Percentiles rank a stretch among this genome's conserved stretches.
Evolutionary conservation across 2,329 filamentous ascomycete species (phyloP).

Genomic region (Microdochium trichocladiopsis): DNA sequence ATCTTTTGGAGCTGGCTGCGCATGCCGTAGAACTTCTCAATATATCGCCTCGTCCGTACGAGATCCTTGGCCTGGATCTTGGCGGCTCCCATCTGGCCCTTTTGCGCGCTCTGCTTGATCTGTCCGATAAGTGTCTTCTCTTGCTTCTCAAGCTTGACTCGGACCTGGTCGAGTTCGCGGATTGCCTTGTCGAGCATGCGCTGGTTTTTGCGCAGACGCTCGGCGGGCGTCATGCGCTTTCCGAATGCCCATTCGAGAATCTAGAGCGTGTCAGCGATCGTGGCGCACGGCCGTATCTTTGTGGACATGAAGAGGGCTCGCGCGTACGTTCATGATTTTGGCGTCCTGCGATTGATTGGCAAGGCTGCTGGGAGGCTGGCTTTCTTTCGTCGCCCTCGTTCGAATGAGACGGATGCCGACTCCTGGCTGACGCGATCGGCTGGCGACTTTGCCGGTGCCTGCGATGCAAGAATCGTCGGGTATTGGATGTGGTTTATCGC

Average conservation of each 20-base stretch:
- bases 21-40: constrained; percentile 99
- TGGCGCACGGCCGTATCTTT: neutral
- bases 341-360: neutral
- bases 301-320: neutral
- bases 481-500: too few relatives aligned
- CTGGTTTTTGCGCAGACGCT: constrained; percentile 89
- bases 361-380: neutral
- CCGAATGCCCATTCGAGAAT: constrained; percentile 99
- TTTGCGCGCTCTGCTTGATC: constrained; percentile 98
- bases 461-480: too few relatives aligned
- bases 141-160: constrained; percentile 94
- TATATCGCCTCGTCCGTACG: constrained; percentile 85
- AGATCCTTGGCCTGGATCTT: constrained; percentile 98
- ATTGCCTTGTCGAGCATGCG: constrained; percentile 96
- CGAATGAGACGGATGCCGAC: too few relatives aligned
- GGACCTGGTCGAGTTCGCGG: constrained; percentile 88
- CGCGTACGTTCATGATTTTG: constrained; percentile 49
- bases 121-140: constrained; percentile 95
- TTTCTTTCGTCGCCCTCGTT: too few relatives aligned
- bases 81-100: constrained; percentile 95
- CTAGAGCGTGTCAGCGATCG: constrained; percentile 33
- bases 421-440: too few relatives aligned
- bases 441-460: too few relatives aligned
- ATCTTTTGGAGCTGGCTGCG: constrained; percentile 95
- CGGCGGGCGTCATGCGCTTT: constrained; percentile 96